phyloP scores from a whole-genome alignment of 352 stramenopile species.

The Phytophthora cryptogea region DNA sequence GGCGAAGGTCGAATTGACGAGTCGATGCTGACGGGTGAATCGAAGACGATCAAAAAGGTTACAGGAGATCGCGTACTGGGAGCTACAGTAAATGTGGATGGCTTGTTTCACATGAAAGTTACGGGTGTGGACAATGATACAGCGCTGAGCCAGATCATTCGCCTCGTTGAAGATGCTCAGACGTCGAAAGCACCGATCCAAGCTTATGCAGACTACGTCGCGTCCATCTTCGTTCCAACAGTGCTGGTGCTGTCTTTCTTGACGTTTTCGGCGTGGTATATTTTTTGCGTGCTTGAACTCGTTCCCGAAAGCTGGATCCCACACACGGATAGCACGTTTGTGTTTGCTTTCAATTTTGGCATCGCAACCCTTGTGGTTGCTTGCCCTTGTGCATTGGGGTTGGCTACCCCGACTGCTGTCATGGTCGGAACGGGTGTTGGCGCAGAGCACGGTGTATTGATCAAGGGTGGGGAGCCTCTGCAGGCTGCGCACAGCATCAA shows the following conservation, averaged over 20 bases:
- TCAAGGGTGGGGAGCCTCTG: constrained; percentile 97
- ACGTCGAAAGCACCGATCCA: constrained; percentile 98
- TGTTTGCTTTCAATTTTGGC: constrained; percentile 97
- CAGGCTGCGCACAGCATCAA: constrained; percentile 93
- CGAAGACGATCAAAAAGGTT: constrained; percentile 93
- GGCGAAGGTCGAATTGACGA: constrained; percentile 93
- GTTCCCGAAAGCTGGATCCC: constrained; percentile 77
- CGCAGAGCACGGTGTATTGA: constrained; percentile 96
- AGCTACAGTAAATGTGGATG: constrained; percentile 92
- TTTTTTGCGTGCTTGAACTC: constrained; percentile 59
- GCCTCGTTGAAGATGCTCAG: constrained; percentile 98
- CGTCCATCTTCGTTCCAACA: constrained; percentile 95
- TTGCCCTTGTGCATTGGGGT: constrained; percentile 98
- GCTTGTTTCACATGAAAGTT: constrained; percentile 92
- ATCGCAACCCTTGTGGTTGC: constrained; percentile 98
- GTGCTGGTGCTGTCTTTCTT: constrained; percentile 93
- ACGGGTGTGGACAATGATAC: constrained; percentile 94
- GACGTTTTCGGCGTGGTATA: constrained; percentile 97
- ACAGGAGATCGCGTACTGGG: constrained; percentile 87
- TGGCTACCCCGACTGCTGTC: constrained; percentile 98
- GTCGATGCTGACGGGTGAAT: constrained; percentile 95
- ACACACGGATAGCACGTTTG: constrained; percentile 74
- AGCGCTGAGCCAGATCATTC: constrained; percentile 97
- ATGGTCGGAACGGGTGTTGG: constrained; percentile 99
- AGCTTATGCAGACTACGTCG: constrained; percentile 96